A percentile compares a stretch with the other conserved stretches of the same genome.
Evolutionary conservation across 2,329 filamentous ascomycete genomes (phyloP).

Genomic region (Apiospora hydei): DNA sequence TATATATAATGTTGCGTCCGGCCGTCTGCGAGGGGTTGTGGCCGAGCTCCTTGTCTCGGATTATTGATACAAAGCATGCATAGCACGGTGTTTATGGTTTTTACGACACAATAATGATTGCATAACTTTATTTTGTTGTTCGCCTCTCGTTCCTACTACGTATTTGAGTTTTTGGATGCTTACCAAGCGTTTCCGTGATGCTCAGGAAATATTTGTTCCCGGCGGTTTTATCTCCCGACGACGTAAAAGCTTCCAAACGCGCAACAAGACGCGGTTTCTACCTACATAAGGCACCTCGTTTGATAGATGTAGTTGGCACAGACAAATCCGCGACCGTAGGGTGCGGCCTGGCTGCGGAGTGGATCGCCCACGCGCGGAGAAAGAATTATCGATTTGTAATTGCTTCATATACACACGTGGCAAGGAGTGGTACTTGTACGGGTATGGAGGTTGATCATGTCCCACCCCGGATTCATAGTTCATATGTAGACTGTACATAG

Average conservation of each 20-base stretch:
- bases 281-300: too few relatives aligned
- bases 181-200: background rate
- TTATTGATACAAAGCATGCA: slow-evolving; percentile 15
- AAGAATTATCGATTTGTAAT: background rate
- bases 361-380: background rate
- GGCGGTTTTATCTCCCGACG: background rate
- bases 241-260: background rate
- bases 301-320: background rate
- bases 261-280: background rate
- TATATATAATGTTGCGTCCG: background rate
- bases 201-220: background rate
- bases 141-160: background rate
- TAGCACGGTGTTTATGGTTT: slow-evolving; percentile 18
- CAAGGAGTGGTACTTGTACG: background rate
- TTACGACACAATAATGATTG: slow-evolving; percentile 16
- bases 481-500: too few relatives aligned
- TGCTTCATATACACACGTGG: background rate
- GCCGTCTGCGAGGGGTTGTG: background rate
- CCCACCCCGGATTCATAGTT: background rate
- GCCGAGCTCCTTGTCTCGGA: background rate
- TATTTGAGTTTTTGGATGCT: background rate
- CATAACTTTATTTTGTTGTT: background rate
- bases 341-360: background rate
- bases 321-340: background rate
- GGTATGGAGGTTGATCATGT: background rate